Base-by-base conservation (phyloP, 1,284 basidiomycete species). In the Cyathus olla region DNA sequence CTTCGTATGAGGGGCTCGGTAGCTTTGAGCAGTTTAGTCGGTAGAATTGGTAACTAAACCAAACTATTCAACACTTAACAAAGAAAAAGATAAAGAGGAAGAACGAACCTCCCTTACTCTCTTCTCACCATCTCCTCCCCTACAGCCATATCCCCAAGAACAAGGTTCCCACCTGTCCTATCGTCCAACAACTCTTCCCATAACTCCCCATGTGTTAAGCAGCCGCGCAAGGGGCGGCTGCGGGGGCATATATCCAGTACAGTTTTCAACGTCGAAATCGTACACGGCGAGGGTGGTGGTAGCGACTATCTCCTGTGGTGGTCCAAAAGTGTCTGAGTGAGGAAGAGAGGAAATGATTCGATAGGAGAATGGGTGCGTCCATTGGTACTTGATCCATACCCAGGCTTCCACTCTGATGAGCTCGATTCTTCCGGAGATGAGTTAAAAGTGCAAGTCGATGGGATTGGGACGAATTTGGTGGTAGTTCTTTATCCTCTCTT, bases 231-330 rank as follows among this genome's bases (percentile, higher is more conserved):
- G 73, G 1, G 95, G 95, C 0, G 88, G 87, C 42, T 90, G 84
- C 0, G 92, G 91, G 2, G 96, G 95, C 85, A 98, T 90, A 77
- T 98, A 98, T 1, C 96, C 96, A 0, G 95, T 95, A 21, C 90
- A 84, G 3, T 93, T 91, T 72, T 97, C 95, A 64, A 98, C 92
- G 74, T 98, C 95, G 81, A 95, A 98, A 78, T 97, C 95, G 70
- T 61, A 61, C 55, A 58, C 58, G 21, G 55, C 28, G 22, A 57
- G 24, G 56, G 56, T 24, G 11, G 29, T 6, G 13, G 92, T 95
- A 75, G 96, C 95, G n/a, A 85, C 80, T 5, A 80, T 78, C 39
- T 85, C 85, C 8, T 35, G 31, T 6, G n/a, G n/a, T n/a, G n/a
- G n/a, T n/a, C n/a, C n/a, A n/a, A n/a, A n/a, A n/a, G n/a, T n/a